These are phyloP conservation scores for Mortierella polycephala DNA, from an alignment of 371 early-diverging fungal species.

Conservation along the genomic window DNA sequence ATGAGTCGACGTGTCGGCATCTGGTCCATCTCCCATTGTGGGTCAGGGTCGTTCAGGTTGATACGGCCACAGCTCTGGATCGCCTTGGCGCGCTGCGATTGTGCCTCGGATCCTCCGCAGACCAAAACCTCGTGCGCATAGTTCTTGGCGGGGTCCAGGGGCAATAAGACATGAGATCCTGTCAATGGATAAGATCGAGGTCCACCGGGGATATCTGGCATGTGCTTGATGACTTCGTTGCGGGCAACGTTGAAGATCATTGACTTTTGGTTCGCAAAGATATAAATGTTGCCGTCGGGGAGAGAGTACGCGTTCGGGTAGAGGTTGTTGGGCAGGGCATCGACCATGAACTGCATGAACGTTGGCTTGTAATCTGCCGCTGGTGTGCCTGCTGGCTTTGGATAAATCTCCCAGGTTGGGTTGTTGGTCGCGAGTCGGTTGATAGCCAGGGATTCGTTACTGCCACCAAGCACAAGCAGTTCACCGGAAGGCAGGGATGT, in stretches of 20 bases:
- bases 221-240: constrained; percentile 56
- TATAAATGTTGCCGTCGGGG: constrained; percentile 65
- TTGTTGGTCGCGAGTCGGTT: constrained; percentile 60
- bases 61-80: constrained; percentile 65
- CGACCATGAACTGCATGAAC: constrained; percentile 31
- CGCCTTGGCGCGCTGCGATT: constrained; percentile 54
- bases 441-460: constrained; percentile 57
- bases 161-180: constrained; percentile 65
- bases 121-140: constrained; percentile 67
- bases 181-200: constrained; percentile 69
- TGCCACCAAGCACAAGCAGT: constrained; percentile 64
- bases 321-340: constrained; percentile 30
- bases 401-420: constrained; percentile 52
- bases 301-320: constrained; percentile 64
- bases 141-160: constrained; percentile 63
- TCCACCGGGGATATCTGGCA: constrained; percentile 60
- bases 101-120: constrained; percentile 64
- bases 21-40: constrained; percentile 71
- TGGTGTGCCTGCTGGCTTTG: constrained; percentile 15
- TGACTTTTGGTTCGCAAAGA: constrained; percentile 65
- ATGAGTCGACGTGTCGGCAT: constrained; percentile 66
- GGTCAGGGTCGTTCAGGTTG: constrained; percentile 58
- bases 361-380: constrained; percentile 14
- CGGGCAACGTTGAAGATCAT: constrained; percentile 63
- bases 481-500: constrained; percentile 64